These are phyloP conservation scores for Botrytis aclada DNA, from an alignment of 2,329 filamentous ascomycete genomes.

Conservation along the genomic window DNA sequence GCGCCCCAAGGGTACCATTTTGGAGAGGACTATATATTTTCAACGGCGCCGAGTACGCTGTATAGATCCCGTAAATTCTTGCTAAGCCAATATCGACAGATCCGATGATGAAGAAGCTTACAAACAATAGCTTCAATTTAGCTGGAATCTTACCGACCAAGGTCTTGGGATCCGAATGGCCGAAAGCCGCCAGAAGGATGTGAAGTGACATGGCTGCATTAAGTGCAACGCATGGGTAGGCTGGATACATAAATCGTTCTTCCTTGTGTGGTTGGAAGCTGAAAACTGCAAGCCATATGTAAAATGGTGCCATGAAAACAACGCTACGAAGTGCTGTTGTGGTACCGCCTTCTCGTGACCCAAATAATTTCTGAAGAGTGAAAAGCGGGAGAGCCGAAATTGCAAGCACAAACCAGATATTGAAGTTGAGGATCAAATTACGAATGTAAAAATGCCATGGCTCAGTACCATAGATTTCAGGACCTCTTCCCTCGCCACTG, in stretches of 20 bases:
- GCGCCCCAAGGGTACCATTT: constrained; percentile 49
- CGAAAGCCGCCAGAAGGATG: constrained; percentile 71
- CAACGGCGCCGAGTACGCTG: constrained; percentile 79
- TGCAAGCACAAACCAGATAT: constrained; percentile 85
- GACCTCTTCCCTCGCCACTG: constrained; percentile 70
- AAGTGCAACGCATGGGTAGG: constrained; percentile 83
- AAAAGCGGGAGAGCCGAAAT: constrained; percentile 72
- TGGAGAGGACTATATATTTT: constrained; percentile 66
- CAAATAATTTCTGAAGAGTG: constrained; percentile 65
- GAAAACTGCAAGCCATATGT: constrained; percentile 91
- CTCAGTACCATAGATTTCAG: constrained; percentile 91
- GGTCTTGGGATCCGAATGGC: constrained; percentile 64
- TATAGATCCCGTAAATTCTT: constrained; percentile 72
- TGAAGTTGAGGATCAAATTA: constrained; percentile 91
- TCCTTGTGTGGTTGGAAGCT: constrained; percentile 94
- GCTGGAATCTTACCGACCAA: constrained; percentile 70
- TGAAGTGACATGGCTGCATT: constrained; percentile 86
- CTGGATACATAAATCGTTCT: constrained; percentile 97
- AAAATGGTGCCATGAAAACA: constrained; percentile 81
- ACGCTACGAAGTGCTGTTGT: constrained; percentile 71
- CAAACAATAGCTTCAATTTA: constrained; percentile 66
- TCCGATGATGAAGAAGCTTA: constrained; percentile 58
- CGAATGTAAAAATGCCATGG: constrained; percentile 96
- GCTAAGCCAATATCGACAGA: constrained; percentile 65
- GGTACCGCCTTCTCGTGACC: constrained; percentile 52